Base-by-base conservation (phyloP, 2,329 filamentous ascomycete species). In the Cephalotrichum gorgonifer region DNA sequence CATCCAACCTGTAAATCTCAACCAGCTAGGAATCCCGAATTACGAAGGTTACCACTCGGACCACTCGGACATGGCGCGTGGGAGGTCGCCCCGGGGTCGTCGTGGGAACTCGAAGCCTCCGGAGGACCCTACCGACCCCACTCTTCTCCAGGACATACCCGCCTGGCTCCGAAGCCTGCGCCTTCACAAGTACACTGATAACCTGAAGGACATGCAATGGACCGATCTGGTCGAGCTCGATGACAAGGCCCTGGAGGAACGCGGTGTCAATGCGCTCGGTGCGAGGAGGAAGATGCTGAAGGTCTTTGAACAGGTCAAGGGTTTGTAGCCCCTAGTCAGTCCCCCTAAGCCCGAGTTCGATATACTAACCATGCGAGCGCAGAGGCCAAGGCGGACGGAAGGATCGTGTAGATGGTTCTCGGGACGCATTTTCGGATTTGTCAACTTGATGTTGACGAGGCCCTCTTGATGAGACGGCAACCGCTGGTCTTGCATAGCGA, bases 121-220 rank as follows among this genome's bases (percentile, higher is more conserved):
- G 43, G 93, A 98, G 73, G 93, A 98, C 61, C 93, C 93, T 4
- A 97, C 91, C 20, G 93, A 98, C 65, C 85, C 86, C 15, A 82
- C 77, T 39, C 78, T 98, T 52, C 76, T 98, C 57, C 87, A 95
- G 68, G 93, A 98, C 62, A 96, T 98, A 57, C 91, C 93, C 49
- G 86, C 83, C 64, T 98, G 93, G 93, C 78, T 98, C 60, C 83
- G 93, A 63, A 96, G 89, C 65, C 76, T 97, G 62, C 83, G 93
- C 52, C 75, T 98, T 59, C 93, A 98, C 75, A 98, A 98, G 73
- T 98, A 98, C 69, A 98, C 93, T 9, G 93, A 98, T 57, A 94
- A 97, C 58, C 71, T 98, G 54, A 98, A 97, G 70, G 91, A 97
- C 61, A 81, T 97, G 74, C 89, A 93, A 60, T 98, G 93, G 93